Base-by-base conservation (phyloP, 2,329 filamentous ascomycete genomes). In the Penicillium sp. region DNA sequence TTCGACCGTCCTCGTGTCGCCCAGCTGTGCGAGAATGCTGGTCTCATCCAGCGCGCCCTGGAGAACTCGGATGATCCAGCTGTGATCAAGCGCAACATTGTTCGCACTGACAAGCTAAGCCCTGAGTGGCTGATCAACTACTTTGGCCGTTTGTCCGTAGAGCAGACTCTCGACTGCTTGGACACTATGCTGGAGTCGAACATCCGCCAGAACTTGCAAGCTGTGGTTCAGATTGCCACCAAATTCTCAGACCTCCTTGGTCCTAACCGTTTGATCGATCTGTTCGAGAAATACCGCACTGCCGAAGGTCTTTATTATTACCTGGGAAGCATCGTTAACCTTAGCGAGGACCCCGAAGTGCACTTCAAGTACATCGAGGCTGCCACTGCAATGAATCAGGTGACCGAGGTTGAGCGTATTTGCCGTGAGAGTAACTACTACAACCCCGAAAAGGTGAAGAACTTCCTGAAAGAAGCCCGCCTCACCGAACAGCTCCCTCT, bases 291-390 rank as follows among this genome's bases (percentile, higher is more conserved):
- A 80, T 97, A 97, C 79, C 92, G 94, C 75, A 97, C 94, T 34
- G 87, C 91, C 3, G 94, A 99, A 75, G 94, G 94, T 72, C 85
- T 99, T 4, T 99, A 94, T 83, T 97, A 96, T 80, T 99, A 97
- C 77, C 85, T 99, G 14, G 94, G 94, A 58, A 96, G 92, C 72
- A 95, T 99, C 64, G 93, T 99, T 75, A 99, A 99, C 73, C 81
- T 99, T 44, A 96, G 90, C 54, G 91, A 97, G 73, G 94, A 97
- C 66, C 83, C 89, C 19, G 94, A 99, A 70, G 94, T 99, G 29
- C 89, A 94, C 71, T 99, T 97, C 86, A 99, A 99, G 81, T 99
- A 99, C 76, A 96, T 99, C 56, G 93, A 99, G 77, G 91, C 94
- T 52, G 94, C 95, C 30, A 96, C 92, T 23, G 89, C 87, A 70